Evolutionary conservation across 2,329 filamentous ascomycete genomes (phyloP).

Genomic region (Fonsecaea multimorphosa): DNA sequence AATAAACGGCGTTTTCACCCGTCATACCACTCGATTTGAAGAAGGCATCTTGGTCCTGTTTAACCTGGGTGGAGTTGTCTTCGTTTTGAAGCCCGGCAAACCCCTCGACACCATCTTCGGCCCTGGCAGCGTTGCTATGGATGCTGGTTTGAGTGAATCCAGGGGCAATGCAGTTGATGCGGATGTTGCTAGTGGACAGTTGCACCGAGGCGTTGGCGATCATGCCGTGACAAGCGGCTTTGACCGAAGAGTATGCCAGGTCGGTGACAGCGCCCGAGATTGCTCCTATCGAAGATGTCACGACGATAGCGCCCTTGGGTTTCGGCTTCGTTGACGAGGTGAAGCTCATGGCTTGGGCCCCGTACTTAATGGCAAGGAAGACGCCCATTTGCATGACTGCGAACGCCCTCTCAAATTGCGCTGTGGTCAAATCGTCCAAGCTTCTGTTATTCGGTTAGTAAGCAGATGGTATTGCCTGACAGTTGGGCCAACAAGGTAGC

Average conservation of each 20-base stretch:
- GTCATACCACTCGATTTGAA: background rate
- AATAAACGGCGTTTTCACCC: background rate
- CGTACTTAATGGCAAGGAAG: conserved; percentile 10
- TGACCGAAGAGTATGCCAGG: background rate
- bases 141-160: conserved; percentile 7
- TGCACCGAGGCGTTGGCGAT: background rate
- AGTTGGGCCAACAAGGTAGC: conserved; percentile 3
- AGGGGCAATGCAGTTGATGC: conserved; percentile 6
- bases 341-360: background rate
- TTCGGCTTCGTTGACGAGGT: background rate
- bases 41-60: background rate
- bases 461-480: background rate
- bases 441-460: background rate
- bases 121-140: background rate
- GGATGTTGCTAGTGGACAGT: conserved; percentile 16
- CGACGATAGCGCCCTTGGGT: background rate
- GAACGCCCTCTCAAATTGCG: background rate
- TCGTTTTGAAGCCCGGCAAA: too few relatives aligned
- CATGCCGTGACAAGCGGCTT: background rate
- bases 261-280: background rate
- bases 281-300: background rate
- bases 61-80: background rate
- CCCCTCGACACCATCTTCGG: background rate
- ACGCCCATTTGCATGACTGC: conserved; percentile 6
- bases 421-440: conserved; percentile 1